Evolutionary conservation across 2,329 filamentous ascomycete genomes (phyloP), one percentile per base, ranked within the genome.

Genomic region (Paecilomyces formosus): DNA sequence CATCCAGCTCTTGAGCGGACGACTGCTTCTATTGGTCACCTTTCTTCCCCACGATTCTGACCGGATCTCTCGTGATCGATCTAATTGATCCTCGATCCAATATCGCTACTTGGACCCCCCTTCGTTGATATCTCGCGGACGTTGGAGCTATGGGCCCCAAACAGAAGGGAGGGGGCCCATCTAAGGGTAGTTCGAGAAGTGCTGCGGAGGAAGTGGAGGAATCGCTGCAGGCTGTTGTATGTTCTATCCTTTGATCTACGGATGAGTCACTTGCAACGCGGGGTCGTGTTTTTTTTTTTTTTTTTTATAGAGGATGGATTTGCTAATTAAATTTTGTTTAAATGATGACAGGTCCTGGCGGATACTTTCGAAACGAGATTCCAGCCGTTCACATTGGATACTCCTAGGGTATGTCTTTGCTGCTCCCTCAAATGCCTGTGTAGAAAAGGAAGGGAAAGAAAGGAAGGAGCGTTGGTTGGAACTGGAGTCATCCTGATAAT

Each of bases 301-400:
- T 30, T 22, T 5, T 22, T 13, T 33, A 50, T 51, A 35, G 12
- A 21, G 28, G 26, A 9, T 15, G 8, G 11, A 12, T 31, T 31
- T 9, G 28, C 55, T 54, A 49, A 64, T 67, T 49, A 68, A 56
- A 28, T 54, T 53, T 50, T 39, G 18, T 7, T 26, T 26, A 39
- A 22, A 50, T 26, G 31, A 13, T 58, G 31, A 30, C 68, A 94
- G 89, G 82, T 99, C 60, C 85, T 99, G 63, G 89, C 93, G 64
- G 94, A 99, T 79, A 92, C 91, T 0, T 99, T 96, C 73, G 92
- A 97, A 75, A 92, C 91, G 54, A 83, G 91, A 73, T 99, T 96
- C 77, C 85, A 83, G 66, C 94, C 94, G 0, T 94, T 97, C 70
- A 93, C 92, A 0, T 78, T 95, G 58, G 90, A 96, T 72, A 89